Evolutionary conservation across 805 yeast species (phyloP), one percentile per base, ranked within the genome.

Genomic region (Allodekkera sacchari): DNA sequence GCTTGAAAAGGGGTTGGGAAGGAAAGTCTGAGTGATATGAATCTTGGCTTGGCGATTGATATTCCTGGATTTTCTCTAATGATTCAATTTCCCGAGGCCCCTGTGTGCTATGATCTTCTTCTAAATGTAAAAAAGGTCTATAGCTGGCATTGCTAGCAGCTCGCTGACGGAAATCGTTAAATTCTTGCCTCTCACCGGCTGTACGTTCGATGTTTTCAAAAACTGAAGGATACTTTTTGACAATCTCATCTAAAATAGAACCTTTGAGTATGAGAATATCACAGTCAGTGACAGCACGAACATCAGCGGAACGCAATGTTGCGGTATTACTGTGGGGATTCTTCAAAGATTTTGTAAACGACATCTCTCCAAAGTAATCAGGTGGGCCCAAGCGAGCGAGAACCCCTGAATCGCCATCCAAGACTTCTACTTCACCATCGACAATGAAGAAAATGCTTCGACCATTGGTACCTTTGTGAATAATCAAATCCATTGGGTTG

Each of bases 351-450:
- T 72, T 59, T 25, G 81, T 53, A 43, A 80, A 81, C 0, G 83
- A 71, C 77, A 80, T 76, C 51, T 80, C 89, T 15, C 92, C 92
- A 55, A 81, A 79, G 53, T 77, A 79, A 21, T 75, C 67, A 14
- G 82, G 83, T 11, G 72, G 54, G 2, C 72, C 66, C 17, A 82
- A 55, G 35, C 83, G 63, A 4, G 83, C 85, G 23, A 74, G 49
- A 1, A 67, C 58, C 22, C 56, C 53, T 13, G 57, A 55, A 28
- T 60, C 73, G 3, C 47, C 42, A 30, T 52, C 43, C 7, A 79
- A 36, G 1, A 79, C 83, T 48, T 82, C 88, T 5, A 79, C 83
- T 43, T 74, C 78, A 7, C 92, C 92, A 41, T 60, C 64, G 7
- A 76, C 69, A 17, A 81, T 66, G 45, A 81, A 77, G 48, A 66